Conservation (phyloP, 2,329 filamentous ascomycete species). For the Acephala macrosclerotiorum region DNA sequence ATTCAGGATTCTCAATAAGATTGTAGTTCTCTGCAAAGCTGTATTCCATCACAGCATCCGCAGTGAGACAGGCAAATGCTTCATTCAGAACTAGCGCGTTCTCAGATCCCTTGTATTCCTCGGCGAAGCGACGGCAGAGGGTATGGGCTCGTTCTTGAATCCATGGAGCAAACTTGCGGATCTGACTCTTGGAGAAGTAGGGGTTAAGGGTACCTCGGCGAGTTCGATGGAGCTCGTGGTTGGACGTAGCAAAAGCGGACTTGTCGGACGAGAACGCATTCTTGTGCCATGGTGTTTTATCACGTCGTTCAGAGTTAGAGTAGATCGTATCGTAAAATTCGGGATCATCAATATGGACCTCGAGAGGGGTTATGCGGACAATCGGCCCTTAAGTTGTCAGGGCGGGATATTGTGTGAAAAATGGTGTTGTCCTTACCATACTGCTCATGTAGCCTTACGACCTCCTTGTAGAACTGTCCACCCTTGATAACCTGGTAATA, state of each 20-base stretch:
- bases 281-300: slow-evolving; percentile 7
- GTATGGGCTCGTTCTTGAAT: slow-evolving; percentile 1
- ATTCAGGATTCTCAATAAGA: not conserved
- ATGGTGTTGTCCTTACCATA: slow-evolving; percentile 37
- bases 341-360: slow-evolving; percentile 13
- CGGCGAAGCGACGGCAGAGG: slow-evolving; percentile 6
- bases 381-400: not conserved
- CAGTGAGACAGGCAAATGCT: slow-evolving; percentile 8
- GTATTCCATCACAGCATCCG: slow-evolving; percentile 14
- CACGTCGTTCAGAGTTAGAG: slow-evolving; percentile 4
- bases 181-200: slow-evolving; percentile 6
- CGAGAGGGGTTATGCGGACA: slow-evolving; percentile 8
- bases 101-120: slow-evolving; percentile 2
- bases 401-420: slow-evolving; percentile 39
- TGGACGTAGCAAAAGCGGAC: not conserved
- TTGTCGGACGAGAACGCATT: not conserved
- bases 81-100: not conserved
- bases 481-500: slow-evolving; percentile 34
- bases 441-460: slow-evolving; percentile 18
- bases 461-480: slow-evolving; percentile 22
- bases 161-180: slow-evolving; percentile 6
- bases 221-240: slow-evolving; percentile 2
- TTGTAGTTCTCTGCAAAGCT: slow-evolving; percentile 13
- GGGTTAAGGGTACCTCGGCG: slow-evolving; percentile 2
- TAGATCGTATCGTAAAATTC: slow-evolving; percentile 14